These are phyloP conservation scores for Echria macrotheca DNA, from an alignment of 495 filamentous ascomycete genomes.

Conservation along the genomic window DNA sequence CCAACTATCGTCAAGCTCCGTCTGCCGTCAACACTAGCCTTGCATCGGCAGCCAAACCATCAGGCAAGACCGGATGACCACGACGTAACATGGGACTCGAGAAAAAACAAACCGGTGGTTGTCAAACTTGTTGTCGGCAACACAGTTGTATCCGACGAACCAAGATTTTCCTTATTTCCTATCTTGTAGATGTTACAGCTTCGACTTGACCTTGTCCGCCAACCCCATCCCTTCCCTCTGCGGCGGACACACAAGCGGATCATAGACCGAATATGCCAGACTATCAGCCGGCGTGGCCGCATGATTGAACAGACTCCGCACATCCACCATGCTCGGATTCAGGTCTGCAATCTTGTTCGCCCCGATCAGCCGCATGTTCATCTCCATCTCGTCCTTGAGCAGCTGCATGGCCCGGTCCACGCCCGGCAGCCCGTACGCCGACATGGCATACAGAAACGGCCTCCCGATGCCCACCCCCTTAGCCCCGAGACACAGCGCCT, in stretches of 20 bases:
- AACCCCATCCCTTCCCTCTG: conserved; percentile 26
- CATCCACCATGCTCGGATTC: conserved; percentile 72
- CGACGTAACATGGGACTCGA: no score
- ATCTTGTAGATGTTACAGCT: conserved; percentile 18
- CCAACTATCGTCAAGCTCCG: no score
- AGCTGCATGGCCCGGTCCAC: conserved; percentile 91
- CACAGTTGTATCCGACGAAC: no score
- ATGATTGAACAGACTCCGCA: conserved; percentile 66
- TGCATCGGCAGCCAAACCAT: no score
- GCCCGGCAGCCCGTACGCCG: conserved; percentile 78
- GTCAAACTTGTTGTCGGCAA: no score
- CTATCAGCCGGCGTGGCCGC: conserved; percentile 62
- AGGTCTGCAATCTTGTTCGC: conserved; percentile 67
- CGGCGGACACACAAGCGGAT: conserved; percentile 38
- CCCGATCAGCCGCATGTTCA: conserved; percentile 95
- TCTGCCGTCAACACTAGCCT: no score
- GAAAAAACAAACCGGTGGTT: no score
- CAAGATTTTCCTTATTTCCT: no score
- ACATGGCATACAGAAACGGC: conserved; percentile 96
- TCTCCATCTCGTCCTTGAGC: conserved; percentile 97
- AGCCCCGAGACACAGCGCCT: conserved; percentile 89
- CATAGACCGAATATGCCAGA: conserved; percentile 43
- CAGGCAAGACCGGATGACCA: no score
- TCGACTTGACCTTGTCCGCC: conserved; percentile 22
- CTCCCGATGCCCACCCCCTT: conserved; percentile 91